phyloP scores from a whole-genome alignment of 352 stramenopile species.

The Elongisporangium prolatum region DNA sequence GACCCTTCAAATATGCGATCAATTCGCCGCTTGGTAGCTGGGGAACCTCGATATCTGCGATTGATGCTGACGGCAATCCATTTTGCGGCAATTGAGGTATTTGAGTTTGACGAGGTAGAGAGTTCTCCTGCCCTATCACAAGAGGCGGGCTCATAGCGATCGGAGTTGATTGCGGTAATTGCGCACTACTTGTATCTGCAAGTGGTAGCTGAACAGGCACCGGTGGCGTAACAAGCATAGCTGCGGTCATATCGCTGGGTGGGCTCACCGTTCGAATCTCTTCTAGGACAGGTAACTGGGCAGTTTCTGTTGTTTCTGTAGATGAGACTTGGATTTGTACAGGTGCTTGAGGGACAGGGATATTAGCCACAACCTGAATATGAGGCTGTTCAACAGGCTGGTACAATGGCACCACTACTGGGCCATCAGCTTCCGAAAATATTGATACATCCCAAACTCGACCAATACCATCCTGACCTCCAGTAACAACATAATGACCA shows the following conservation, averaged over 20 bases:
- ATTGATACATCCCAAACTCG: constrained; percentile 87
- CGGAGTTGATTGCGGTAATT: background rate
- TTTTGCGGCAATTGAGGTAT: constrained; percentile 50
- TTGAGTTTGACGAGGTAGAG: constrained; percentile 25
- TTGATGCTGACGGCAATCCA: constrained; percentile 26
- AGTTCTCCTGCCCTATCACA: background rate
- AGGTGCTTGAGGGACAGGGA: constrained; percentile 3
- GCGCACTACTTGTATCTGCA: constrained; percentile 11
- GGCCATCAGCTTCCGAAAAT: constrained; percentile 34
- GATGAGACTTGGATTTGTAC: constrained; percentile 2
- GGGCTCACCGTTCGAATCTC: constrained; percentile 3
- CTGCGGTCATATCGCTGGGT: constrained; percentile 1
- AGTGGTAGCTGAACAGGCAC: constrained; percentile 4
- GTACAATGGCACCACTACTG: constrained; percentile 42
- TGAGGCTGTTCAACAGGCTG: constrained; percentile 41
- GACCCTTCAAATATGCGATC: constrained; percentile 71
- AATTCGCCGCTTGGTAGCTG: constrained; percentile 40
- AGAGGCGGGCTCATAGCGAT: background rate
- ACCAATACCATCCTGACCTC: constrained; percentile 90
- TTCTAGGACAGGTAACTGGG: constrained; percentile 6
- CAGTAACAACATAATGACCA: constrained; percentile 89
- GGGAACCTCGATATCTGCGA: constrained; percentile 44
- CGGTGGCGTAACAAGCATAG: background rate
- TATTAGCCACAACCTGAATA: constrained; percentile 5
- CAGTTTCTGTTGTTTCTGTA: background rate